phyloP scores from a whole-genome alignment of 1,284 basidiomycete genomes.

The Cryptococcus sp. region DNA sequence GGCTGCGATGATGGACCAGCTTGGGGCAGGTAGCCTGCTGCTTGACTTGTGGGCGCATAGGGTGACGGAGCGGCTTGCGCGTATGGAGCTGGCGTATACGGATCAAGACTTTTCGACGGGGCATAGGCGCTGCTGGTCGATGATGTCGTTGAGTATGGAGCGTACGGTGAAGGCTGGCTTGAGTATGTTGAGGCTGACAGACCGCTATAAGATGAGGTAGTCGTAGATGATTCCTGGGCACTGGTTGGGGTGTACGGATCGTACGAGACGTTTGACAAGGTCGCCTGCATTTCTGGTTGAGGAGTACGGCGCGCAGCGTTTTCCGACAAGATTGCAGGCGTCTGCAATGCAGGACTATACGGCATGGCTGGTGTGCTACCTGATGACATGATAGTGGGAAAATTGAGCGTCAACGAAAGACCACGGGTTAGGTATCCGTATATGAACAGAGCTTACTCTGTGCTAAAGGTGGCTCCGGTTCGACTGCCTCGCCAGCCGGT shows the following conservation, averaged over 20 bases:
- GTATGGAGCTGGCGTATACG: constrained; percentile 31
- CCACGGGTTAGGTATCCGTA: too few relatives aligned
- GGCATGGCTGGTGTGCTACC: constrained; percentile 3
- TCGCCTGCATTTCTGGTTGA: constrained; percentile 22
- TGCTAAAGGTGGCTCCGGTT: neutral
- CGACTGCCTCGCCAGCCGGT: neutral
- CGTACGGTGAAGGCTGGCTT: constrained; percentile 11
- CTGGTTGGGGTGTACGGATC: constrained; percentile 30
- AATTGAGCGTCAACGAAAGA: too few relatives aligned
- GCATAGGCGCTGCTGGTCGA: constrained; percentile 3
- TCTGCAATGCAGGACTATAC: constrained; percentile 17
- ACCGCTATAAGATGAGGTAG: constrained; percentile 16
- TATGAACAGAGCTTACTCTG: constrained; percentile 13
- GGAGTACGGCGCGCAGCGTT: constrained; percentile 40
- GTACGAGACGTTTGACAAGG: constrained; percentile 6
- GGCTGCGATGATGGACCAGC: neutral
- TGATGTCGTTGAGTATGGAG: constrained; percentile 1
- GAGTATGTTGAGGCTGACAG: neutral
- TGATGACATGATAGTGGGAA: neutral
- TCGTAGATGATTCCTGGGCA: constrained; percentile 9
- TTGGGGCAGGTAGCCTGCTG: neutral
- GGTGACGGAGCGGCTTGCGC: constrained; percentile 22
- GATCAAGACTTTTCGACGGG: constrained; percentile 13
- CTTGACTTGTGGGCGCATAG: constrained; percentile 24
- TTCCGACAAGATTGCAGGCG: constrained; percentile 22